Evolutionary conservation across 1,284 basidiomycete species (phyloP).

Genomic region (Laetiporus sulphureus): DNA sequence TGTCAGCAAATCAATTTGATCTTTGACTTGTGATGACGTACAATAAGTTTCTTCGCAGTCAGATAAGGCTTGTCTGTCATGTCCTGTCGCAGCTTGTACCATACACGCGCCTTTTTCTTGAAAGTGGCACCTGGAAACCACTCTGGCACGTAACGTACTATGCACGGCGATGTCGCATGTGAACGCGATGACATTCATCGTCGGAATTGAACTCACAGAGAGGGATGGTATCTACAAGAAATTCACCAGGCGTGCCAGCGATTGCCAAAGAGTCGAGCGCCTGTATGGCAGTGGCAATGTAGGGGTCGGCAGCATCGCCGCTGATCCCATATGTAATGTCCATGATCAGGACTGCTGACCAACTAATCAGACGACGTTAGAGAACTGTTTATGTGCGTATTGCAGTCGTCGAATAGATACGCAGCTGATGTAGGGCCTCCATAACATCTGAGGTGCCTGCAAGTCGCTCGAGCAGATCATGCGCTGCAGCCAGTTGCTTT

Average conservation of each 20-base stretch:
- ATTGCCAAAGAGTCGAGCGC: constrained; percentile 8
- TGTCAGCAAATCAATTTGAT: neutral
- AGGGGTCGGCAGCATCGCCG: neutral
- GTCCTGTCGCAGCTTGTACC: constrained; percentile 21
- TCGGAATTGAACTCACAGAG: constrained; percentile 14
- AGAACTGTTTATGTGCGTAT: too few species aligned
- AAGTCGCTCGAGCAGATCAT: constrained; percentile 1
- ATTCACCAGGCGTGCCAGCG: constrained; percentile 19
- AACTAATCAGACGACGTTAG: too few species aligned
- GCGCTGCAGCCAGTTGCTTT: neutral
- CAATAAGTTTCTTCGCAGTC: constrained; percentile 23
- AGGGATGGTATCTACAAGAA: constrained; percentile 23
- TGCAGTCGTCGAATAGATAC: too few species aligned
- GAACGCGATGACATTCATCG: neutral
- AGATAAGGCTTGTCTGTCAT: constrained; percentile 30
- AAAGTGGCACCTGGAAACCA: constrained; percentile 44
- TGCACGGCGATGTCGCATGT: constrained; percentile 10
- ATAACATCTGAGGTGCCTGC: neutral
- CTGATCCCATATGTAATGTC: constrained; percentile 3
- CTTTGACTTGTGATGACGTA: constrained; percentile 8
- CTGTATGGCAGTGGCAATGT: neutral
- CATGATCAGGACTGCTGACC: neutral
- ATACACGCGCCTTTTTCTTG: constrained; percentile 39
- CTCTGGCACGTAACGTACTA: constrained; percentile 33
- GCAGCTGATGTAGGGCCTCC: constrained; percentile 1